Evolutionary conservation across 164 flowering plant species (phyloP), one percentile per base, ranked within the genome.

Genomic region (Tetracentron sinense): DNA sequence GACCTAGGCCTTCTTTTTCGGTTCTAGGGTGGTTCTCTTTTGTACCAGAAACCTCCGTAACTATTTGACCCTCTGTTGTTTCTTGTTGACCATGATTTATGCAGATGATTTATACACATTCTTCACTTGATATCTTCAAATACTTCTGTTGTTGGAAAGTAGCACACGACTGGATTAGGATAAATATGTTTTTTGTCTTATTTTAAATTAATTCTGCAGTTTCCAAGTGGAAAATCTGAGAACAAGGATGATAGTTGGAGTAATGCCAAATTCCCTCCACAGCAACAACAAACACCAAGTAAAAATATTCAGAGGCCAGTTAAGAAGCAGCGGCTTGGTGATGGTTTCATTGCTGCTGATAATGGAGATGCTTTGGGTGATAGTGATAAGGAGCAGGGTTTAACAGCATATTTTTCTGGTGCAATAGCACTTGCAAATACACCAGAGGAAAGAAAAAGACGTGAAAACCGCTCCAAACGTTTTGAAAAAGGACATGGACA

Each of bases 391-490:
- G 99, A 94, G 54, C 86, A 81, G 58, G 78, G 78, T 70, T 77
- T 89, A 62, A 74, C 96, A 15, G 81, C 86, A 53, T 88, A 86
- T 69, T 85, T 81, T 61, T 75, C 96, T 35, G 78, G 85, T 72
- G 88, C 91, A 55, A 67, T 79, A 56, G 74, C 90, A 60, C 80
- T 89, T 31, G 83, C 91, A 33, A 75, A 86, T 80, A 54, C 92
- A 51, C 93, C 97, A 7, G 99, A 91, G 66, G 99, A 94, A 74
- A 88, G 77, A 69, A 86, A 79, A 77, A 89, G 76, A 50, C 92
- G 97, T 56, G 97, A 94, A 75, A 86, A 61, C 71, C 91, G 99
- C 22, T 91, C 81, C 15, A 91, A 82, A 69, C 96, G 99, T 58
- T 94, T 94, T 79, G 96, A 91, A 12, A 85, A 66, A 63, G 87